These are phyloP conservation scores for Alternaria sp. DNA, from an alignment of 2,329 filamentous ascomycete species.

Conservation along the genomic window DNA sequence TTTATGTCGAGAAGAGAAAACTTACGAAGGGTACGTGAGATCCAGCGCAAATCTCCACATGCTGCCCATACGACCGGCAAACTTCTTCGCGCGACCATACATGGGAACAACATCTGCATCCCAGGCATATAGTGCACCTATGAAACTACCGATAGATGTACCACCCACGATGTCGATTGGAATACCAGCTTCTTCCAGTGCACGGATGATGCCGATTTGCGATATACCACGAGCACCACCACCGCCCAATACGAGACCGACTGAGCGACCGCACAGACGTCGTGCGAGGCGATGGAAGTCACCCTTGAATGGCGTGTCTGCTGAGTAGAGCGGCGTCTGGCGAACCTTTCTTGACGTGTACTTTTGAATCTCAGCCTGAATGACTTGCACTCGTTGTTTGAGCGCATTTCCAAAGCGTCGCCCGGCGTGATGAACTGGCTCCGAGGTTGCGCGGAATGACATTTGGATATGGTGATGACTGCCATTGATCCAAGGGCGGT, in stretches of 20 bases:
- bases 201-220: constrained; percentile 91
- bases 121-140: constrained; percentile 91
- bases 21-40: constrained; percentile 84
- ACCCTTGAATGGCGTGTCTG: constrained; percentile 91
- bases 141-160: constrained; percentile 95
- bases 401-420: constrained; percentile 84
- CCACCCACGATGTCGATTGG: constrained; percentile 95
- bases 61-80: constrained; percentile 97
- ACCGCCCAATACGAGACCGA: constrained; percentile 91
- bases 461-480: constrained; percentile 98
- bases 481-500: constrained; percentile 96
- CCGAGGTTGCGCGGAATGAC: constrained; percentile 77
- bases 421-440: constrained; percentile 75
- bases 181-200: constrained; percentile 94
- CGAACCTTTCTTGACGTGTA: constrained; percentile 94
- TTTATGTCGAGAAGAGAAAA: not conserved
- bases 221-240: constrained; percentile 91
- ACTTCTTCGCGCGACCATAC: constrained; percentile 96
- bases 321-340: constrained; percentile 85
- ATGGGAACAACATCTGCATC: constrained; percentile 97
- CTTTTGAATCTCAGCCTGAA: constrained; percentile 97
- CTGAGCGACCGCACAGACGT: constrained; percentile 88
- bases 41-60: constrained; percentile 99
- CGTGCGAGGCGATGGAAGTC: constrained; percentile 94
- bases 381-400: constrained; percentile 89